A percentile compares a stretch with the other conserved stretches of the same genome.
Evolutionary conservation across 345 rosid genomes (phyloP).

Genomic region (Eutrema yunnanense): DNA sequence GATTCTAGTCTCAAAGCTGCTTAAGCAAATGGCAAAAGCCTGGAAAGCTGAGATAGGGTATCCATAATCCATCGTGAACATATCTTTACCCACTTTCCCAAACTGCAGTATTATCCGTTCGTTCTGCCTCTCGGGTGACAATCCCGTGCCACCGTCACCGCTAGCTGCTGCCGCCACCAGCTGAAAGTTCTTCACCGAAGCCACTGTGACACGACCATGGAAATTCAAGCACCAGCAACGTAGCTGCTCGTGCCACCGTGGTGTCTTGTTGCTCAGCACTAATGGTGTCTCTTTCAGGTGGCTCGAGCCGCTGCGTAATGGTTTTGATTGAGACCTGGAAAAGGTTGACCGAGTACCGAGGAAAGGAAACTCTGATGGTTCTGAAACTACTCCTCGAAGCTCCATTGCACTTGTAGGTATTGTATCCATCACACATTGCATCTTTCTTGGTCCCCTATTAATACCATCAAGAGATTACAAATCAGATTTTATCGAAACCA

Average conservation of each 20-base stretch:
- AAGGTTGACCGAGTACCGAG: conserved; percentile 33
- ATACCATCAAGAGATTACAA: conserved; percentile 3
- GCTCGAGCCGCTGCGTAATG: conserved; percentile 13
- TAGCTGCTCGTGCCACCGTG: conserved; percentile 81
- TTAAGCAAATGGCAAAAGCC: conserved; percentile 74
- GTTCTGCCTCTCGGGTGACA: conserved; percentile 27
- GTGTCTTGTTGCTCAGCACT: conserved; percentile 58
- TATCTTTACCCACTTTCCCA: conserved; percentile 76
- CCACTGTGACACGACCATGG: conserved; percentile 73
- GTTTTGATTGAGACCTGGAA: conserved; percentile 40
- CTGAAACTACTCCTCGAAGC: conserved; percentile 16
- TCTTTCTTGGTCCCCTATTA: conserved; percentile 74
- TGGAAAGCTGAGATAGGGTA: conserved; percentile 75
- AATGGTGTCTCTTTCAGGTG: conserved; percentile 36
- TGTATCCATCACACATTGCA: conserved; percentile 60
- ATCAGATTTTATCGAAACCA: not conserved
- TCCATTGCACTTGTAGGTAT: conserved; percentile 44
- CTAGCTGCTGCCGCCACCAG: conserved; percentile 34
- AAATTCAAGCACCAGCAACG: conserved; percentile 83
- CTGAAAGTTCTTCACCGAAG: conserved; percentile 70
- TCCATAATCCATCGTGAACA: conserved; percentile 73
- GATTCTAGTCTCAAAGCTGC: conserved; percentile 75
- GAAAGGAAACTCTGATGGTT: conserved; percentile 29
- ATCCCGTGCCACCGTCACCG: conserved; percentile 36
- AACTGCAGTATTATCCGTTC: conserved; percentile 63